Conservation (phyloP, 495 filamentous ascomycete species). For the Hypoxylon perforatum region DNA sequence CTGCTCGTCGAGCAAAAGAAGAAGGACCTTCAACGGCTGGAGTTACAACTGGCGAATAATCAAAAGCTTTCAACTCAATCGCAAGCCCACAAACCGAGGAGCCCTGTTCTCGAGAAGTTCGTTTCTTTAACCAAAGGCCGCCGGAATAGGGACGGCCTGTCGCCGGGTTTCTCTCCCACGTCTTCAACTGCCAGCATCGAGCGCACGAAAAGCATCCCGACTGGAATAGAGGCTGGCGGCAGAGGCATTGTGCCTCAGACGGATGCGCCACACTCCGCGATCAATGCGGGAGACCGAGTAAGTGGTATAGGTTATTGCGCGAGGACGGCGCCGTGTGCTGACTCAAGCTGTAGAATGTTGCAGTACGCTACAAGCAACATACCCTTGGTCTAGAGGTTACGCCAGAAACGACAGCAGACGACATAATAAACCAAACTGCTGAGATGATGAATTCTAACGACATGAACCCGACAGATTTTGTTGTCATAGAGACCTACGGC, state of each 20-base stretch:
- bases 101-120: constrained; percentile 54
- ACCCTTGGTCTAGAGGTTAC: constrained; percentile 73
- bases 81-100: constrained; percentile 44
- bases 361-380: constrained; percentile 72
- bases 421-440: constrained; percentile 71
- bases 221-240: constrained; percentile 48
- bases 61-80: constrained; percentile 19
- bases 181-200: constrained; percentile 43
- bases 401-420: constrained; percentile 76
- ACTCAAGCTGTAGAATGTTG: constrained; percentile 62
- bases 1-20: constrained; percentile 58
- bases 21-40: constrained; percentile 58
- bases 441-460: constrained; percentile 61
- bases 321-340: constrained; percentile 9
- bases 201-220: constrained; percentile 17
- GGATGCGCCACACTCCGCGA: constrained; percentile 85
- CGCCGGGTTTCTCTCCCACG: constrained; percentile 42
- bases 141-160: constrained; percentile 44
- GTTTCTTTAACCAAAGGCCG: constrained; percentile 49
- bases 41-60: constrained; percentile 52
- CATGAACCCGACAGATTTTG: constrained; percentile 68
- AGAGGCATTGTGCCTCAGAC: constrained; percentile 68
- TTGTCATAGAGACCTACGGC: constrained; percentile 80
- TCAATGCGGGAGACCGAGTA: constrained; percentile 82
- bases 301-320: constrained; percentile 44